phyloP scores from a whole-genome alignment of 192 early-diverging fungal genomes.

The Backusella liffmaniae region DNA sequence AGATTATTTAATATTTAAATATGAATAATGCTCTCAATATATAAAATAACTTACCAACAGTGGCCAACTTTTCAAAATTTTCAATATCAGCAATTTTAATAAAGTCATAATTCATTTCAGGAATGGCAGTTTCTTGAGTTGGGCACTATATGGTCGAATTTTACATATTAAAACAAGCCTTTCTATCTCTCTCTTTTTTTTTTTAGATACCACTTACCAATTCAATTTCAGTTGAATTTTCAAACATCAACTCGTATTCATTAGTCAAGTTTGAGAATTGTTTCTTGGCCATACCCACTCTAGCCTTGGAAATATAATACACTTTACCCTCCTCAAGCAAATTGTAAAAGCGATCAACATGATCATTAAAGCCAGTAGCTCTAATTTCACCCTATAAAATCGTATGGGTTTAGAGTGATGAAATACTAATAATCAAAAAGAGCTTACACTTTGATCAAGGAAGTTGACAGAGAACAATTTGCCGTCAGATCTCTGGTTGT shows the following conservation, averaged over 20 bases:
- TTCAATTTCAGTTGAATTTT: constrained; percentile 64
- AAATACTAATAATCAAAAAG: not conserved
- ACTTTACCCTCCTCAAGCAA: constrained; percentile 73
- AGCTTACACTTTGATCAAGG: constrained; percentile 78
- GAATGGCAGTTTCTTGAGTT: constrained; percentile 44
- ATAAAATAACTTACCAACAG: constrained; percentile 47
- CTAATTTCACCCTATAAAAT: constrained; percentile 86
- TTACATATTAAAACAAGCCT: not conserved
- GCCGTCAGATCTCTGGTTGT: constrained; percentile 75
- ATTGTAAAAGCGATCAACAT: constrained; percentile 74
- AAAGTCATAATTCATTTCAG: constrained; percentile 59
- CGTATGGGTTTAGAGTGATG: not conserved
- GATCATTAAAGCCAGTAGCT: constrained; percentile 91
- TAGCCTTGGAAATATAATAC: constrained; percentile 83
- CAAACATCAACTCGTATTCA: constrained; percentile 91
- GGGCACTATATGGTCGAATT: constrained; percentile 50
- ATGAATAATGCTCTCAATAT: not conserved
- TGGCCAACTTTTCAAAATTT: constrained; percentile 67
- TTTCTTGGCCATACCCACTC: constrained; percentile 80
- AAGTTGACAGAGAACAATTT: constrained; percentile 88
- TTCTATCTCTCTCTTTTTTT: not conserved
- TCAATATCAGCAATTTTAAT: constrained; percentile 65
- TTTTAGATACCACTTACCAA: constrained; percentile 29
- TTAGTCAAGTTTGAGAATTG: constrained; percentile 80
- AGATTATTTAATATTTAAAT: not conserved